phyloP scores from a whole-genome alignment of 768 basidiomycete genomes.

The Pulveroboletus ravenelii region DNA sequence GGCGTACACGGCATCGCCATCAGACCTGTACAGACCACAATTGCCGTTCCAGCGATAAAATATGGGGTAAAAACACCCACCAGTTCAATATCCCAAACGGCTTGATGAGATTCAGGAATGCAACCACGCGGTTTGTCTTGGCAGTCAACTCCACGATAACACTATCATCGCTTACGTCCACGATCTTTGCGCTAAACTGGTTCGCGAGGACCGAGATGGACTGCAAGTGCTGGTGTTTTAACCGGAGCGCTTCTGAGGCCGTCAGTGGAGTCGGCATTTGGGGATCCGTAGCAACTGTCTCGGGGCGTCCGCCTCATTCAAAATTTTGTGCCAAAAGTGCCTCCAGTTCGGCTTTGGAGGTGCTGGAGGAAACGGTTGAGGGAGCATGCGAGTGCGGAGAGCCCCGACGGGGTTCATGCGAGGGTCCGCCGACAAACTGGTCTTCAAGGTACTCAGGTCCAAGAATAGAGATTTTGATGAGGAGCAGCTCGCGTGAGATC shows the following conservation, averaged over 20 bases:
- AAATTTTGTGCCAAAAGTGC: slow-evolving; percentile 71
- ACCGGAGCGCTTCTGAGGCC: slow-evolving; percentile 80
- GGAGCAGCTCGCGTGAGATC: slow-evolving; percentile 89
- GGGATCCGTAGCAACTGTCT: slow-evolving; percentile 13
- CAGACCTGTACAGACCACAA: slow-evolving; percentile 48
- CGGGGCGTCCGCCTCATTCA: slow-evolving; percentile 51
- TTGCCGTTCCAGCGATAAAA: not conserved
- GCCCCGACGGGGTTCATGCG: slow-evolving; percentile 64
- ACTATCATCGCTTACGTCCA: slow-evolving; percentile 92
- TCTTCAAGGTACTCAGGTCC: slow-evolving; percentile 96
- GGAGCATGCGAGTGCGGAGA: slow-evolving; percentile 5
- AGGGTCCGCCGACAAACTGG: slow-evolving; percentile 80
- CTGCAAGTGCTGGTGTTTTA: slow-evolving; percentile 84
- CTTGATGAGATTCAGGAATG: slow-evolving; percentile 85
- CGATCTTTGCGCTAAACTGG: slow-evolving; percentile 90
- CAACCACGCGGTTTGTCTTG: slow-evolving; percentile 87
- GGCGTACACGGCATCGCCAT: slow-evolving; percentile 99
- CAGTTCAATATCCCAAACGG: slow-evolving; percentile 93
- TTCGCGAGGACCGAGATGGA: slow-evolving; percentile 79
- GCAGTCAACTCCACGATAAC: slow-evolving; percentile 94
- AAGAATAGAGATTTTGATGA: slow-evolving; percentile 95
- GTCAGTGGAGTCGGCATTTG: slow-evolving; percentile 47
- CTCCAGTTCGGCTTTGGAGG: slow-evolving; percentile 66
- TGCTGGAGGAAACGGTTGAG: slow-evolving; percentile 14
- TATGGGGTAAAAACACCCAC: slow-evolving; percentile 39